A percentile compares a stretch with the other conserved stretches of the same genome.
These are phyloP conservation scores for Colletotrichum eremochloae DNA, from an alignment of 2,329 filamentous ascomycete genomes.

Conservation along the genomic window DNA sequence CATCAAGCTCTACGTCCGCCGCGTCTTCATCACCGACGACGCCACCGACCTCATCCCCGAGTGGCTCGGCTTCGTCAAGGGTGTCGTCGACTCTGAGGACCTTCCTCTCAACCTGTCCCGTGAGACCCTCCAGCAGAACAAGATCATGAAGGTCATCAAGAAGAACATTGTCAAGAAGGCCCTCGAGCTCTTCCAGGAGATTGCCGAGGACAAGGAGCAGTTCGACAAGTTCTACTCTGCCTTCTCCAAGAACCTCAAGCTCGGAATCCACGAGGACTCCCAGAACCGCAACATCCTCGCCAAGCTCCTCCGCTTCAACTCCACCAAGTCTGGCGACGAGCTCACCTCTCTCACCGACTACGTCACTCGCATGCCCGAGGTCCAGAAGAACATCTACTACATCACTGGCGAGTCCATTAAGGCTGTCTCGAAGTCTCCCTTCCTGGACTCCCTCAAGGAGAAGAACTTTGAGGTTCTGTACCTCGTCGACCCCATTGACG, in stretches of 20 bases:
- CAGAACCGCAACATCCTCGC: constrained; percentile 94
- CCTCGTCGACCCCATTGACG: constrained; percentile 98
- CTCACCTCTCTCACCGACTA: constrained; percentile 96
- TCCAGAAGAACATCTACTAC: constrained; percentile 99
- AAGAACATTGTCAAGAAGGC: constrained; percentile 99
- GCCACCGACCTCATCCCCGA: constrained; percentile 99
- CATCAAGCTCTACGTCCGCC: constrained; percentile 99
- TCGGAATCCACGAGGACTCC: constrained; percentile 99
- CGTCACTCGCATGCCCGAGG: constrained; percentile 98
- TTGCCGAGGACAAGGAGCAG: constrained; percentile 99
- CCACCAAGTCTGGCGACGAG: constrained; percentile 98
- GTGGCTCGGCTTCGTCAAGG: constrained; percentile 99
- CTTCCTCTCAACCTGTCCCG: constrained; percentile 99
- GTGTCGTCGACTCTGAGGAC: constrained; percentile 99
- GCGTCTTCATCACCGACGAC: constrained; percentile 99
- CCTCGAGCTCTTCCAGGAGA: constrained; percentile 99
- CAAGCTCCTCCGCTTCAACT: constrained; percentile 99
- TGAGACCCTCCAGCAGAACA: constrained; percentile 99
- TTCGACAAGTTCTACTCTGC: constrained; percentile 99
- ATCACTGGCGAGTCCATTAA: constrained; percentile 99
- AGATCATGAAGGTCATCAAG: constrained; percentile 99
- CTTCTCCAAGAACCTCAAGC: constrained; percentile 99
- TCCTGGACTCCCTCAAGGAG: constrained; percentile 98
- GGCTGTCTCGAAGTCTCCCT: constrained; percentile 97
- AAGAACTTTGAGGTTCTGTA: constrained; percentile 99